Conservation (phyloP, 176 grass and related monocot species). For the Areca catechu region DNA sequence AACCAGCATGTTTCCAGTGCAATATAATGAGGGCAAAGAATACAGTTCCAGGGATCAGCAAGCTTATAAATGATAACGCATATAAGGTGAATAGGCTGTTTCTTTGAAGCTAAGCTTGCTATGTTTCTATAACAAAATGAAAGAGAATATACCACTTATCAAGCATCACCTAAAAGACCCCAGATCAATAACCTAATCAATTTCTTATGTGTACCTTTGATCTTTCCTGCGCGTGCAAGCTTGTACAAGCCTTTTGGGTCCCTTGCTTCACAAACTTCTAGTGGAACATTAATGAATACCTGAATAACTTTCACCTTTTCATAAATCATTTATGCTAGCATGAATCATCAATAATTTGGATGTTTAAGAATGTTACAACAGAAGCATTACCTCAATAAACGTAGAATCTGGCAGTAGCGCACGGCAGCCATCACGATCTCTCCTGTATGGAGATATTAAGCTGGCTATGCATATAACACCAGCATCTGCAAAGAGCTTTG, state of each 20-base stretch:
- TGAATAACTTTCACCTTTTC: conserved; percentile 17
- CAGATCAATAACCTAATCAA: neutral
- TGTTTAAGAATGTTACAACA: neutral
- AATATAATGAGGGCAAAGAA: too few relatives aligned
- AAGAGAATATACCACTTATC: neutral
- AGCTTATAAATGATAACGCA: too few relatives aligned
- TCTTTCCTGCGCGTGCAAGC: conserved; percentile 90
- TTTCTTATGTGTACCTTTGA: conserved; percentile 50
- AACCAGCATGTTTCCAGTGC: too few relatives aligned
- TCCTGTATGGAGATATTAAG: conserved; percentile 65
- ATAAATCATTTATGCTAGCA: conserved; percentile 1
- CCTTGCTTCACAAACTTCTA: conserved; percentile 87
- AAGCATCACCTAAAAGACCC: neutral
- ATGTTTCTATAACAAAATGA: neutral
- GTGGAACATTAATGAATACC: conserved; percentile 86
- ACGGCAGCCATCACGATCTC: conserved; percentile 76
- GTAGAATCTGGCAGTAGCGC: conserved; percentile 64
- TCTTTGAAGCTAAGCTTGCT: too few relatives aligned
- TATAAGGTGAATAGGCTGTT: too few relatives aligned
- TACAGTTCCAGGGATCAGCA: too few relatives aligned
- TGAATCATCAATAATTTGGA: neutral
- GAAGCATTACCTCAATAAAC: conserved; percentile 73
- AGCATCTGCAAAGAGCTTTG: conserved; percentile 86
- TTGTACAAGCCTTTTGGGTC: conserved; percentile 98
- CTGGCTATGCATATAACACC: conserved; percentile 79